These are phyloP conservation scores for Monascus ruber DNA, from an alignment of 2,329 filamentous ascomycete species.

Conservation along the genomic window DNA sequence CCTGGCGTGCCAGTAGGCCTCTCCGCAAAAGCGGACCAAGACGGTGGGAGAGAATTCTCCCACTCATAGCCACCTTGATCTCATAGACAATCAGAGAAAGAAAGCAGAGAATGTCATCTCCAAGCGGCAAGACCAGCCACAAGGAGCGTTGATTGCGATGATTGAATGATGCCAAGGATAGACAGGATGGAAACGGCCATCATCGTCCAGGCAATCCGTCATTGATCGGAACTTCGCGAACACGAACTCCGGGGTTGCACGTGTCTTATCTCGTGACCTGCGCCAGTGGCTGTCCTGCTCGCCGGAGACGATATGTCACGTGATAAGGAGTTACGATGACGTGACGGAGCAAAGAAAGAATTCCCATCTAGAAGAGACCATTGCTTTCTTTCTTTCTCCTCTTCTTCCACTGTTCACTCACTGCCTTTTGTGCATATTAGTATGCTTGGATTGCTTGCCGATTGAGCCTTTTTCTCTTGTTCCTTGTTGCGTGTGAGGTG, in stretches of 20 bases:
- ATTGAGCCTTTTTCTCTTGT: too few species aligned
- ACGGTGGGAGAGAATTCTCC: constrained; percentile 64
- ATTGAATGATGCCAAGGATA: not conserved
- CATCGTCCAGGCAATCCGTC: not conserved
- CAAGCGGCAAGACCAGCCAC: not conserved
- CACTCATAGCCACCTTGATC: constrained; percentile 47
- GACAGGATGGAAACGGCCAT: not conserved
- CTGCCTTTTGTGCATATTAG: not conserved
- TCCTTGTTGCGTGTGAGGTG: too few species aligned
- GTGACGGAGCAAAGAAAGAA: not conserved
- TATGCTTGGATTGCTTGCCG: too few species aligned
- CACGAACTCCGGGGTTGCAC: not conserved
- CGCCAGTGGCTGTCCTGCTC: constrained; percentile 18
- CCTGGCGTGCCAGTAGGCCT: constrained; percentile 48
- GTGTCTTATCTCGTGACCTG: constrained; percentile 20
- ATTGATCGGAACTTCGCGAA: not conserved
- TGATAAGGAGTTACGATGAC: constrained; percentile 1
- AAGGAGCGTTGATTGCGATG: not conserved
- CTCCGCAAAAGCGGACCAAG: constrained; percentile 56
- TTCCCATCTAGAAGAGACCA: not conserved
- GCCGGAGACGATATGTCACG: constrained; percentile 24
- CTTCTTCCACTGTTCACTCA: not conserved
- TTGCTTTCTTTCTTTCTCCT: not conserved
- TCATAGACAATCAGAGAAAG: constrained; percentile 20
- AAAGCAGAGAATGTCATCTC: constrained; percentile 10